Conservation (phyloP, 257 asterid genomes). For the Lycium barbarum region DNA sequence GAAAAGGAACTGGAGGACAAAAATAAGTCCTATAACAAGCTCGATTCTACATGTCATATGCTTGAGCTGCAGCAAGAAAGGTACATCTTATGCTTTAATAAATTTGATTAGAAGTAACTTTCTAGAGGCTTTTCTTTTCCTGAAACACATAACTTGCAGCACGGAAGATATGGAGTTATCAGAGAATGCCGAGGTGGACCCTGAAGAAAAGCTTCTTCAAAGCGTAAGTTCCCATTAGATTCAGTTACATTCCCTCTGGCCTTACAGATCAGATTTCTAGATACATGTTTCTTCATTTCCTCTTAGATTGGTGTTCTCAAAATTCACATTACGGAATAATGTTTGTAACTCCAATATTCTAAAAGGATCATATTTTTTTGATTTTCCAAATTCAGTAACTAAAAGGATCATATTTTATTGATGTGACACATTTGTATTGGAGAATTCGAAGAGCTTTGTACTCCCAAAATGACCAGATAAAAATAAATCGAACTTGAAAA, state of each 20-base stretch:
- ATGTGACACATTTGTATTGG: not conserved
- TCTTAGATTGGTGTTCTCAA: not conserved
- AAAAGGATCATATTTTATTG: not conserved
- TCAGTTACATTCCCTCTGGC: not conserved
- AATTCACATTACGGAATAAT: not conserved
- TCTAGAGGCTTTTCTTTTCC: conserved; percentile 29
- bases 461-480: conserved; percentile 13
- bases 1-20: conserved; percentile 48
- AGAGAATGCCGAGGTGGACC: conserved; percentile 40
- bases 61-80: conserved; percentile 51
- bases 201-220: conserved; percentile 51
- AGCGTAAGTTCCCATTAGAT: conserved; percentile 53
- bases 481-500: not conserved
- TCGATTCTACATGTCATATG: conserved; percentile 45
- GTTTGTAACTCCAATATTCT: not conserved
- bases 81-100: conserved; percentile 42
- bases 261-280: not conserved
- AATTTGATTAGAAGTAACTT: conserved; percentile 25
- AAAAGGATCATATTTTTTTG: not conserved
- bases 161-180: conserved; percentile 41
- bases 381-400: too few species aligned
- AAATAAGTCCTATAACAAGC: conserved; percentile 36
- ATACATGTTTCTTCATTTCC: conserved; percentile 18
- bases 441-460: not conserved
- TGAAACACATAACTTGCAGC: conserved; percentile 51